These are phyloP conservation scores for Pilatotrama ljubarskyi DNA, from an alignment of 768 basidiomycete genomes.

Conservation along the genomic window DNA sequence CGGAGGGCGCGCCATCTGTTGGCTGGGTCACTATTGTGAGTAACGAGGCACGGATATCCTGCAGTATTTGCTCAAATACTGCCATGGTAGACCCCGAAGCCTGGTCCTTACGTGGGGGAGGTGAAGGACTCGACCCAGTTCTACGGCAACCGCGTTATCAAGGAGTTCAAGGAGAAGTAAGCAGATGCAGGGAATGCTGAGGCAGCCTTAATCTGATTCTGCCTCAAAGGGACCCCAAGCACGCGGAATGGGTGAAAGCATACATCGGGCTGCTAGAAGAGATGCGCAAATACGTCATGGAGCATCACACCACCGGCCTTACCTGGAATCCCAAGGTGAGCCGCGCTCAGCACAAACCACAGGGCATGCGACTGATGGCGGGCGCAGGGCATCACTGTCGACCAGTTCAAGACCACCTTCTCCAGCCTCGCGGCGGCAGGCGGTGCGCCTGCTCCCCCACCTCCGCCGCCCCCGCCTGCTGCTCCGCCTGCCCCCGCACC, in stretches of 20 bases:
- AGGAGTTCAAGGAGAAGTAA: slow-evolving; percentile 91
- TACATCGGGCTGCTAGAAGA: slow-evolving; percentile 74
- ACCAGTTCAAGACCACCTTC: slow-evolving; percentile 48
- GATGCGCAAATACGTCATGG: slow-evolving; percentile 77
- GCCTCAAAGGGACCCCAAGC: slow-evolving; percentile 72
- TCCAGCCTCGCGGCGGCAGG: slow-evolving; percentile 35
- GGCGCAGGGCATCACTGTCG: slow-evolving; percentile 54
- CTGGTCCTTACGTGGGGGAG: slow-evolving; percentile 75
- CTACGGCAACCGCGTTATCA: slow-evolving; percentile 87
- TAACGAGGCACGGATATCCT: not conserved
- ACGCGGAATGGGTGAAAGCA: slow-evolving; percentile 84
- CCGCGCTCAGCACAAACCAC: not conserved
- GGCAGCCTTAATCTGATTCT: not conserved
- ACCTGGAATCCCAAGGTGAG: slow-evolving; percentile 83
- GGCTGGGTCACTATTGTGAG: slow-evolving; percentile 89
- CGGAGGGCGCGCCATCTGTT: slow-evolving; percentile 76
- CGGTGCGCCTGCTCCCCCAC: slow-evolving; percentile 51
- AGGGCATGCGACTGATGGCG: not conserved
- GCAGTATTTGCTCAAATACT: not conserved
- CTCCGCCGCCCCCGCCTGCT: slow-evolving; percentile 28
- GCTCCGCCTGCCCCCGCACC: slow-evolving; percentile 34
- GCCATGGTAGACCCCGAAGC: slow-evolving; percentile 60
- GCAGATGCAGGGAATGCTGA: not conserved
- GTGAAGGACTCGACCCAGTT: slow-evolving; percentile 86
- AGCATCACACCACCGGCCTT: slow-evolving; percentile 84